Evolutionary conservation across 352 stramenopile genomes (phyloP), one percentile per base, ranked within the genome.

Genomic region (Globisporangium uncinulatum): DNA sequence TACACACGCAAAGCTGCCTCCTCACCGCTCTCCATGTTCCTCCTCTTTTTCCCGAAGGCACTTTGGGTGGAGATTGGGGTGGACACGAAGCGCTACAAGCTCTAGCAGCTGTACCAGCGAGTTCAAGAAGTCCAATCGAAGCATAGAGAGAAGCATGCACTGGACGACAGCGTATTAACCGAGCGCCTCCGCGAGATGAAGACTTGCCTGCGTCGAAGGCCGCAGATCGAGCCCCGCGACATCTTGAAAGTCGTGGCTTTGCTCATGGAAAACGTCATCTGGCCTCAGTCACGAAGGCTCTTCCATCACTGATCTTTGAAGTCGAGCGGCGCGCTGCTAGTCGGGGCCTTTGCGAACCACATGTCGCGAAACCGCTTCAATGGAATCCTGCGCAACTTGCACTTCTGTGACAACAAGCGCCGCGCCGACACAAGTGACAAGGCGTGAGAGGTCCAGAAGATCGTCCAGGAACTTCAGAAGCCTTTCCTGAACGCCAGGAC

Each of bases 31-130:
- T 39, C 34, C 5, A 5, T 43, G 11, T n/a, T 43, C 37, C 14
- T 43, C 36, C 13, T 43, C 37, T 43, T 43, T n/a, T 43, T 43
- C 37, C 37, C 37, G 61, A 50, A 70, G 64, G 64, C 64, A 39
- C 56, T 45, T n/a, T 59, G 47, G 42, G 56, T 24, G 32, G 24
- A 55, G 34, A 48, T 57, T 43, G 37, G 6, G 37, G 14, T 4
- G 8, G 37, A 43, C 11, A n/a, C 37, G 4, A 43, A 43, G 6
- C 37, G 37, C 11, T 43, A 43, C 37, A 43, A 15, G 11, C 11
- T n/a, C 11, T 10, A 43, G 37, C 37, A 43, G 14, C 11, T n/a
- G 10, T 1, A 43, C 10, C 11, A 15, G 10, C 37, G 37, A 15
- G 37, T 4, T 0, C 37, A n/a, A 15, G 10, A 15, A 10, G 14